Percentiles rank a stretch among this genome's conserved stretches.
Evolutionary conservation across 1,139 yeast species (phyloP).

Genomic region (Petasospora fabianii): DNA sequence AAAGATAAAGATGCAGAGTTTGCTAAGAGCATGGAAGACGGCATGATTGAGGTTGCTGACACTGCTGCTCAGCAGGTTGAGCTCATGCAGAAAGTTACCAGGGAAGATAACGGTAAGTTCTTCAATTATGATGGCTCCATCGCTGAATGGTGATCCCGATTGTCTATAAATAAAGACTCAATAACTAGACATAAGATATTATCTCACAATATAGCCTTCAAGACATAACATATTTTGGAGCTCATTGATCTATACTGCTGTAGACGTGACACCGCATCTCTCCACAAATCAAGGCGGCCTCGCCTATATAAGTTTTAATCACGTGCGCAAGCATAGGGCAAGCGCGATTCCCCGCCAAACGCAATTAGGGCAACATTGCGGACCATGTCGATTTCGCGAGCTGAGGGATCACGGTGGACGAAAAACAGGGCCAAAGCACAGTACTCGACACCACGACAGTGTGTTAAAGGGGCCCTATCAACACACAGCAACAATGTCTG

Average conservation of each 20-base stretch:
- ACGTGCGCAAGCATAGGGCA: too few relatives aligned
- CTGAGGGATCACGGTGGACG: slow-evolving; percentile 1
- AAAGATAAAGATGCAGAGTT: background rate
- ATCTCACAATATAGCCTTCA: too few relatives aligned
- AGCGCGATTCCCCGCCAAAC: too few relatives aligned
- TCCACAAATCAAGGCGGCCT: too few relatives aligned
- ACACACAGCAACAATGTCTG: slow-evolving; percentile 41
- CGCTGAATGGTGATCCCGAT: slow-evolving; percentile 5
- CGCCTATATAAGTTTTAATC: too few relatives aligned
- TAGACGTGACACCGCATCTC: too few relatives aligned
- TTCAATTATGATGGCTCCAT: slow-evolving; percentile 15
- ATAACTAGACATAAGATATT: too few relatives aligned
- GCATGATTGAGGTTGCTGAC: background rate
- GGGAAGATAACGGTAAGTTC: slow-evolving; percentile 17
- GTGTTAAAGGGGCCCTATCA: slow-evolving; percentile 1
- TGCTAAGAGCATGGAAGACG: background rate
- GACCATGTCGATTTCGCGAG: too few relatives aligned
- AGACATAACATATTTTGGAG: too few relatives aligned
- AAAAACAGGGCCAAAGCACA: slow-evolving; percentile 6
- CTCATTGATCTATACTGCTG: too few relatives aligned
- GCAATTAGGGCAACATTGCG: background rate
- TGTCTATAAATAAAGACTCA: too few relatives aligned
- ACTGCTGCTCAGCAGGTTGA: slow-evolving; percentile 10
- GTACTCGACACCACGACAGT: background rate
- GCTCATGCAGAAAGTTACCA: slow-evolving; percentile 1